Evolutionary conservation across 768 basidiomycete genomes (phyloP).

Genomic region (Filobasidium wieringae): DNA sequence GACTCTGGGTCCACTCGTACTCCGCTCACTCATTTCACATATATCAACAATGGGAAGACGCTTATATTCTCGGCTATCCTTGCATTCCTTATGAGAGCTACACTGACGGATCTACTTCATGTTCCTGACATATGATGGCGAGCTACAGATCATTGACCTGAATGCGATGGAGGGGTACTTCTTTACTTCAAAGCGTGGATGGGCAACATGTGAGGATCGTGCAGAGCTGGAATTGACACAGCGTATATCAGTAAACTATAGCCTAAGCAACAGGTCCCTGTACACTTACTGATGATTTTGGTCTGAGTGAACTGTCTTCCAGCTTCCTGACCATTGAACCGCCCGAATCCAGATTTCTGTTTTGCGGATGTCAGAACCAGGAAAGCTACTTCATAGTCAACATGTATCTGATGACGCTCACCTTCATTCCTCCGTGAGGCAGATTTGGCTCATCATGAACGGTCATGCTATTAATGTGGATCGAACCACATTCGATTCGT

Average conservation of each 20-base stretch:
- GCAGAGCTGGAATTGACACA: not conserved
- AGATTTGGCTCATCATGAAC: slow-evolving; percentile 33
- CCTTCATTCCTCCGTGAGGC: slow-evolving; percentile 34
- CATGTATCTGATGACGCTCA: not conserved
- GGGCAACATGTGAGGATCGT: slow-evolving; percentile 2
- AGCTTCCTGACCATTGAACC: slow-evolving; percentile 37
- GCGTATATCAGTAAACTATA: not conserved
- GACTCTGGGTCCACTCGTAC: too few relatives aligned
- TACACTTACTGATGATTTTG: slow-evolving; percentile 15
- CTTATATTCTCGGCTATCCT: too few relatives aligned
- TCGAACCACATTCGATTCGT: slow-evolving; percentile 46
- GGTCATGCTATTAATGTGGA: slow-evolving; percentile 47
- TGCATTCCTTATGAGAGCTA: too few relatives aligned
- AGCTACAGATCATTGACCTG: too few relatives aligned
- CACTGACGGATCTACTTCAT: too few relatives aligned
- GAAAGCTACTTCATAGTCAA: not conserved
- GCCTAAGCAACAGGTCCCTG: not conserved
- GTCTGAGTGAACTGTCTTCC: slow-evolving; percentile 34
- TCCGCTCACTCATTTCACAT: too few relatives aligned
- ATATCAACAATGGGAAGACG: too few relatives aligned
- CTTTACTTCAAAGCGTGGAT: not conserved
- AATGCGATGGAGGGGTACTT: too few relatives aligned
- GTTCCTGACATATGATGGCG: too few relatives aligned
- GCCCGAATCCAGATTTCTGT: slow-evolving; percentile 30
- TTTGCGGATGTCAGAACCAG: not conserved